phyloP scores from a whole-genome alignment of 2,329 filamentous ascomycete genomes.

The Metarhizium humberi region DNA sequence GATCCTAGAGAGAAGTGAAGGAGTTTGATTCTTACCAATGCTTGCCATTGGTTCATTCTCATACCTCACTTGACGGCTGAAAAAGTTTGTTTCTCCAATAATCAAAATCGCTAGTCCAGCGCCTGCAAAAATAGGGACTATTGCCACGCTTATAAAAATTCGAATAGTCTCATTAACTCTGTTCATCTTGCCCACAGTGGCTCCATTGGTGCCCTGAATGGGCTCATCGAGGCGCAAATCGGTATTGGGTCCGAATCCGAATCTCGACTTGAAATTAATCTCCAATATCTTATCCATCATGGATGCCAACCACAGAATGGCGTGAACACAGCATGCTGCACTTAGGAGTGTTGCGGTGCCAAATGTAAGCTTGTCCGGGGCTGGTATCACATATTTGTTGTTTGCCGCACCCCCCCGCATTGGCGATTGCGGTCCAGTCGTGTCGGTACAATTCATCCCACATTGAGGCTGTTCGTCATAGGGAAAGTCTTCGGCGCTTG shows the following conservation, averaged over 20 bases:
- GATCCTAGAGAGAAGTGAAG: not conserved
- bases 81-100: conserved; percentile 56
- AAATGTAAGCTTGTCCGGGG: conserved; percentile 46
- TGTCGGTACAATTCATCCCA: conserved; percentile 34
- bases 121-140: conserved; percentile 48
- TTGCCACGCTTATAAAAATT: conserved; percentile 43
- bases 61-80: conserved; percentile 42
- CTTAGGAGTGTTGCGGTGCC: conserved; percentile 50
- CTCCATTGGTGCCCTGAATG: conserved; percentile 45
- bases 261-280: conserved; percentile 46
- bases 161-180: conserved; percentile 45
- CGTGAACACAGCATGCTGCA: conserved; percentile 56
- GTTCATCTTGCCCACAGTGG: conserved; percentile 41
- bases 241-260: conserved; percentile 12
- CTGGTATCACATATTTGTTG: conserved; percentile 54
- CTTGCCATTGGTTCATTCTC: conserved; percentile 54
- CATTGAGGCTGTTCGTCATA: conserved; percentile 34
- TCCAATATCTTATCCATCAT: conserved; percentile 58
- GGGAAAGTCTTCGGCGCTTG: conserved; percentile 29
- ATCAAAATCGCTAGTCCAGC: conserved; percentile 51
- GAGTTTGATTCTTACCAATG: conserved; percentile 35
- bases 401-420: conserved; percentile 45
- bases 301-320: conserved; percentile 49
- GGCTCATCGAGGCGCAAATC: conserved; percentile 23
- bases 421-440: conserved; percentile 40